These are phyloP conservation scores for Borovskyia barvae DNA, from an alignment of 208 protist species.

Conservation along the genomic window DNA sequence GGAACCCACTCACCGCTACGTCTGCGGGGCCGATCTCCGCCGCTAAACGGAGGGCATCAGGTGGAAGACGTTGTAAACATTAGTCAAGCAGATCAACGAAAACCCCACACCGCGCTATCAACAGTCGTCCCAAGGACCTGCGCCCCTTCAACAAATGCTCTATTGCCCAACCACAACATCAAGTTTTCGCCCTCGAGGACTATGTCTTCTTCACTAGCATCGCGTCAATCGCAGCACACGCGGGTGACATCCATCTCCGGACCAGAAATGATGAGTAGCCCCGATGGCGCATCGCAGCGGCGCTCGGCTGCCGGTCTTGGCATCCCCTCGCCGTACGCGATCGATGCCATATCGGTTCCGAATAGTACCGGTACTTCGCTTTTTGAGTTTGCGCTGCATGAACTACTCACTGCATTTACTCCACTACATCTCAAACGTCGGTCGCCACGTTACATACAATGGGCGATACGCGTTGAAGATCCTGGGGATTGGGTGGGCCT, in stretches of 20 bases:
- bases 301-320: conserved; percentile 1
- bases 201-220: not conserved
- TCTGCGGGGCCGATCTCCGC: not conserved
- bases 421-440: conserved; percentile 17
- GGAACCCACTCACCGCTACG: conserved; percentile 11
- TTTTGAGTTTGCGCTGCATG: conserved; percentile 64
- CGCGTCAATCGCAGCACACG: too few species aligned
- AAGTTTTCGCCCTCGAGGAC: not conserved
- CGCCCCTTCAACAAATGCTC: not conserved
- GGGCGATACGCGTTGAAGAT: conserved; percentile 69
- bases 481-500: conserved; percentile 86
- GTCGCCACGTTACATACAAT: conserved; percentile 40
- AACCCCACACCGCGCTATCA: not conserved
- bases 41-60: not conserved
- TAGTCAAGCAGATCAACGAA: not conserved
- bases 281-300: not conserved
- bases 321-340: conserved; percentile 5
- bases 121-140: too few species aligned
- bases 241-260: too few species aligned
- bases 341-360: conserved; percentile 38
- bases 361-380: conserved; percentile 71
- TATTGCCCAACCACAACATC: not conserved
- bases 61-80: conserved; percentile 9
- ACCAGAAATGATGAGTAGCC: not conserved
- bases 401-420: conserved; percentile 38